phyloP scores from a whole-genome alignment of 208 protist species.

The Angomonas deanei region DNA sequence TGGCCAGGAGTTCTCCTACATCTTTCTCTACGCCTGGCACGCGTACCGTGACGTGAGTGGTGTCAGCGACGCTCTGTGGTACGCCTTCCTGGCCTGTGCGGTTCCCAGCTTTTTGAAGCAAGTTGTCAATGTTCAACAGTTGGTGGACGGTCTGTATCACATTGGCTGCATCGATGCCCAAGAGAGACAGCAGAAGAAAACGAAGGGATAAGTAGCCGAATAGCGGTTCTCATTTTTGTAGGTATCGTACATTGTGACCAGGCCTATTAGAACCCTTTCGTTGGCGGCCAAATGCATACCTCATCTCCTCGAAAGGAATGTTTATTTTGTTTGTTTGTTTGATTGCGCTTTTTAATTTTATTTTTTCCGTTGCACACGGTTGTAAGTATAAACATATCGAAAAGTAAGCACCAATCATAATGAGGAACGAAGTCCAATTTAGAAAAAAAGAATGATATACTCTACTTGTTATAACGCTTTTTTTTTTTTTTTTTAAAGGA shows the following conservation, averaged over 20 bases:
- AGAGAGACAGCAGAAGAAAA: constrained; percentile 32
- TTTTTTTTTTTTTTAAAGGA: too few relatives aligned
- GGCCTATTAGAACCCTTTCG: neutral
- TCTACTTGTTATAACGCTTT: too few relatives aligned
- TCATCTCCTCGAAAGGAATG: neutral
- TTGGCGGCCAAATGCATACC: too few relatives aligned
- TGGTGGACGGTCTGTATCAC: constrained; percentile 81
- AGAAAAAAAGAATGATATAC: too few relatives aligned
- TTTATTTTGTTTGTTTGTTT: neutral
- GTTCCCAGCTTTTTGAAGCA: constrained; percentile 78
- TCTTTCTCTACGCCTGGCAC: constrained; percentile 76
- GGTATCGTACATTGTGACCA: too few relatives aligned
- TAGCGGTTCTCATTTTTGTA: neutral
- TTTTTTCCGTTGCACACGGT: neutral
- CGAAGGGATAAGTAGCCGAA: too few relatives aligned
- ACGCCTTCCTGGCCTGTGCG: constrained; percentile 29
- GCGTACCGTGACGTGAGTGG: constrained; percentile 28
- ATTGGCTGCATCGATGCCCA: constrained; percentile 67
- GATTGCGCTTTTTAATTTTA: constrained; percentile 5
- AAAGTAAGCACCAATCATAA: too few relatives aligned
- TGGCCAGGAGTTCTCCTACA: constrained; percentile 91
- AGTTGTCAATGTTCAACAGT: constrained; percentile 88
- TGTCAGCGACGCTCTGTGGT: constrained; percentile 22
- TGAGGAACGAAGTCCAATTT: too few relatives aligned
- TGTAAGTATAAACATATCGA: too few relatives aligned